Conservation (phyloP, 495 filamentous ascomycete species). For the Aspergillus sclerotiicarbonarius region DNA sequence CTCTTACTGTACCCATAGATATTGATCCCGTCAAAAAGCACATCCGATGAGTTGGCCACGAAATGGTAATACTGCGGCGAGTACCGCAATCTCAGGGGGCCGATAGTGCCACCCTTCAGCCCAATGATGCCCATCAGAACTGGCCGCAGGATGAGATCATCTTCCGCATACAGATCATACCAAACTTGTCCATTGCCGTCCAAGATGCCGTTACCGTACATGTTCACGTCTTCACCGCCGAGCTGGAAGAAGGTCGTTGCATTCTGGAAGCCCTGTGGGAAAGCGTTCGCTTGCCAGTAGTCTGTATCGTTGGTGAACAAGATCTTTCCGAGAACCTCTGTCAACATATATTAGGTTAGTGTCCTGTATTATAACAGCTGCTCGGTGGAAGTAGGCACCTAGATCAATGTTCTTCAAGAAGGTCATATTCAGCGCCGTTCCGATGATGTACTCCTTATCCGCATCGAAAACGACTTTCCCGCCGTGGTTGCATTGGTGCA, state of each 20-base stretch:
- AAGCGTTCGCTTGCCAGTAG: slow-evolving; percentile 64
- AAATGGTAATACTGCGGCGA: slow-evolving; percentile 68
- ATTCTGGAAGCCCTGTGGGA: slow-evolving; percentile 62
- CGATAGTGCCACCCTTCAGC: slow-evolving; percentile 58
- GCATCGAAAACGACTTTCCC: slow-evolving; percentile 61
- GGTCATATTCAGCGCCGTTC: slow-evolving; percentile 63
- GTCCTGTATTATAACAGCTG: background rate
- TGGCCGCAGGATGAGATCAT: slow-evolving; percentile 57
- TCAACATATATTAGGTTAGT: background rate
- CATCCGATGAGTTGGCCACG: slow-evolving; percentile 63
- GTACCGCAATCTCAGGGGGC: slow-evolving; percentile 59
- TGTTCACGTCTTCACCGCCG: slow-evolving; percentile 65
- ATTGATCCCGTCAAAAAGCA: slow-evolving; percentile 64
- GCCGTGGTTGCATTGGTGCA: slow-evolving; percentile 64
- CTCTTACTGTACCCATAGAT: slow-evolving; percentile 56
- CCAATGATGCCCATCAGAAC: slow-evolving; percentile 64
- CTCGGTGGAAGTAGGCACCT: slow-evolving; percentile 22
- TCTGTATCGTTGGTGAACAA: slow-evolving; percentile 62
- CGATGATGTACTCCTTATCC: slow-evolving; percentile 57
- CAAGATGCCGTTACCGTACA: slow-evolving; percentile 62
- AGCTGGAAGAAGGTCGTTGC: slow-evolving; percentile 68
- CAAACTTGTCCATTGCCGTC: slow-evolving; percentile 69
- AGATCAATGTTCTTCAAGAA: slow-evolving; percentile 64
- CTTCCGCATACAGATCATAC: slow-evolving; percentile 60
- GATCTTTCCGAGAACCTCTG: slow-evolving; percentile 55